Percentiles rank a stretch among this genome's conserved stretches.
Evolutionary conservation across 352 stramenopile species (phyloP).

Genomic region (Phytophthora colocasiae): DNA sequence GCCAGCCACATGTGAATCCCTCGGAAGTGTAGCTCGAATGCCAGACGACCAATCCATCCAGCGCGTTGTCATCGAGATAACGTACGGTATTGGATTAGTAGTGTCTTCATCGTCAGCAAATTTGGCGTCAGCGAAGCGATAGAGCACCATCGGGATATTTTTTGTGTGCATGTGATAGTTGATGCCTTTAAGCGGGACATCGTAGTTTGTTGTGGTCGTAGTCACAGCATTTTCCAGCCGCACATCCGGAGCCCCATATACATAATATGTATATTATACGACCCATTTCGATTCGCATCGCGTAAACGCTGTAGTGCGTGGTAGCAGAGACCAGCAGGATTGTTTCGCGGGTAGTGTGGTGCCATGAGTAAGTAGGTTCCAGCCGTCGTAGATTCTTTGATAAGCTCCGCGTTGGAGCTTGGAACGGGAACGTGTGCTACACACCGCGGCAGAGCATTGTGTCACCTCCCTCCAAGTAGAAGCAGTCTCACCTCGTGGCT

Average conservation of each 20-base stretch:
- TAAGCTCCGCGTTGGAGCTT: conserved; percentile 38
- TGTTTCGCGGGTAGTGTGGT: conserved; percentile 32
- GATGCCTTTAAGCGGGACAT: conserved; percentile 47
- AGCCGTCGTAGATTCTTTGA: conserved; percentile 42
- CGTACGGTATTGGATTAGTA: conserved; percentile 31
- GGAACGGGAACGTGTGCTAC: conserved; percentile 45
- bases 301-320: conserved; percentile 29
- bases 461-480: too few species aligned
- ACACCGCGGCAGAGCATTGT: conserved; percentile 48
- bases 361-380: conserved; percentile 50
- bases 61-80: conserved; percentile 49
- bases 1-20: conserved; percentile 28
- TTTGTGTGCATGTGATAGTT: too few species aligned
- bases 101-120: too few species aligned
- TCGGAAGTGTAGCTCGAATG: conserved; percentile 41
- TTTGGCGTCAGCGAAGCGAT: too few species aligned
- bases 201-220: conserved; percentile 38
- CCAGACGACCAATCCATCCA: conserved; percentile 53
- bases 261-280: too few species aligned
- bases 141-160: too few species aligned
- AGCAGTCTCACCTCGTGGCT: too few species aligned
- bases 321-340: conserved; percentile 2
- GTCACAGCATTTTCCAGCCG: conserved; percentile 50
- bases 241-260: conserved; percentile 45
- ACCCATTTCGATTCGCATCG: conserved; percentile 36